Evolutionary conservation across 2,329 filamentous ascomycete species (phyloP), one percentile per base, ranked within the genome.

Genomic region (Pyricularia pennisetigena): DNA sequence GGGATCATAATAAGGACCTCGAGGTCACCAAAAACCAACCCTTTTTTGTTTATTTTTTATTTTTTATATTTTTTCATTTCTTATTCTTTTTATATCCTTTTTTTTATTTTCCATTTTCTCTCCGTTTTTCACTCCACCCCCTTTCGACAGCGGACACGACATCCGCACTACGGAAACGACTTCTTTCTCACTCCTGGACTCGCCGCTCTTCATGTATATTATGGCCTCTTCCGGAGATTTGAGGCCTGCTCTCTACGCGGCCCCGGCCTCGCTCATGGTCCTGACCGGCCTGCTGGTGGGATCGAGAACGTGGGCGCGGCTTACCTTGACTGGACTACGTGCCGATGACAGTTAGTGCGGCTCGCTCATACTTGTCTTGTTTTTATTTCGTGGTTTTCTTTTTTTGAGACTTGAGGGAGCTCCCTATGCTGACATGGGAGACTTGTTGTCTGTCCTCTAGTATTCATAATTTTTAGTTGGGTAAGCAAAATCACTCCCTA

Each of bases 401-500:
- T 41, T 41, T 41, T 20, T 6, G 6, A 10, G 5, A 5, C 41
- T 2, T 49, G 41, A n/a, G 41, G 41, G 7, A 20, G 1, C 20
- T n/a, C 24, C 24, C 14, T 61, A 16, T 62, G 59, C 59, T 62
- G 26, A 62, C 59, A 28, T 4, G 4, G 14, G 24, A 16, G 26
- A 23, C 3, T 1, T 16, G 8, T 62, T 14, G 4, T 16, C 10
- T 28, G 14, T 16, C 12, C 4, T 61, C 26, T 62, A 66, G 65
- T 66, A n/a, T 26, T 66, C 5, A 57, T 66, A 57, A 29, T 66
- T 20, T n/a, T 66, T 32, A 57, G 65, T 54, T 66, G 65, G 35
- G 65, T 57, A 30, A 23, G 65, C 23, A 10, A 28, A 24, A 12
- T 16, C n/a, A n/a, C 2, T 23, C 26, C 16, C 28, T 23, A 24